Base-by-base conservation (phyloP, 129 eudicot genomes). In the Artemisia argyi region DNA sequence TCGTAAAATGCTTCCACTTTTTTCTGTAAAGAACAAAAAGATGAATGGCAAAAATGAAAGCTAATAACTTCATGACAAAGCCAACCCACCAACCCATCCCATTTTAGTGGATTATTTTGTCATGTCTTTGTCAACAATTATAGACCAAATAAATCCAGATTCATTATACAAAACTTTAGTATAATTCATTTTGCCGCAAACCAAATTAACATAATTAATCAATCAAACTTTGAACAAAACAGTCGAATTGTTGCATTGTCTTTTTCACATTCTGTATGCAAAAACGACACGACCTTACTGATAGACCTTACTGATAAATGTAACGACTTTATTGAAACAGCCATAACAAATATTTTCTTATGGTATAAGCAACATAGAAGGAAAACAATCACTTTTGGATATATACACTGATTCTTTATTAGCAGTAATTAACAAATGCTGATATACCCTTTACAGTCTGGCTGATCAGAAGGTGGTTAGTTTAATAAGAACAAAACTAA, bases 41-140 rank as follows among this genome's bases (percentile, higher is more conserved):
- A 64, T 64, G 47, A 56, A 10, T 49, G 56, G 61, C 77, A 61
- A 48, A 73, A 39, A 49, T n/a, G 24, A 35, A 64, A 9, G 46
- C 35, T 14, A 28, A 60, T 74, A 84, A 76, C 86, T 68, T 85
- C 64, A 70, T 78, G 90, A 88, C 75, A 84, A 83, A 85, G 86
- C 78, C 88, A 83, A 59, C 50, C 76, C 82, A 81, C 81, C 93
- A 66, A 84, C 79, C 81, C 80, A 63, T 64, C 24, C 72, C 72
- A 8, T 68, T 78, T 78, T 72, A 78, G 80, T 68, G 66, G 76
- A 80, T 70, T 71, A 52, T 55, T 59, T 20, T 28, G 61, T 48
- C 69, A 58, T 58, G 61, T 73, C 47, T 19, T 51, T 73, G 15
- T 73, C 78, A 61, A 49, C 22, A 62, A 16, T 32, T 6, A 32